phyloP scores from a whole-genome alignment of 2,329 filamentous ascomycete genomes.

The Penicillium sp. region DNA sequence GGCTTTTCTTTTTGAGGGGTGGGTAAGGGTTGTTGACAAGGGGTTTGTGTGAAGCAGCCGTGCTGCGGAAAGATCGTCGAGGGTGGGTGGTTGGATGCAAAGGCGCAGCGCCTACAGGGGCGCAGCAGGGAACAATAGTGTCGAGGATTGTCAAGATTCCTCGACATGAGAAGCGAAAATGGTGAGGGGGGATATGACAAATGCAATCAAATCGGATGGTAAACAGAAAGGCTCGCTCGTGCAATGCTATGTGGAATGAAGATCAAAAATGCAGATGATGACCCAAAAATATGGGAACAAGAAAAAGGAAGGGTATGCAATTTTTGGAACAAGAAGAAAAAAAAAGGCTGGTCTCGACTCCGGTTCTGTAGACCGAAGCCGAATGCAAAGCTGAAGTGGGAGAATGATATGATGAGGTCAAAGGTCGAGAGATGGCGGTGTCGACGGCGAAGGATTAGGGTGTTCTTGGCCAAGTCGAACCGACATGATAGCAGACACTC shows the following conservation, averaged over 20 bases:
- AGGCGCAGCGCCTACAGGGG: constrained; percentile 24
- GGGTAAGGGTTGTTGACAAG: not conserved
- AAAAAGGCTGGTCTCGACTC: constrained; percentile 26
- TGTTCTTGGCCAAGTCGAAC: constrained; percentile 11
- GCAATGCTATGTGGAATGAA: constrained; percentile 47
- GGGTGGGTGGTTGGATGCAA: constrained; percentile 19
- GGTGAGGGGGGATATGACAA: constrained; percentile 7
- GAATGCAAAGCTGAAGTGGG: constrained; percentile 23
- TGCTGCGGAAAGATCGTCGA: constrained; percentile 24
- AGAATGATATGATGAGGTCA: constrained; percentile 7
- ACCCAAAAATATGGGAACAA: constrained; percentile 30
- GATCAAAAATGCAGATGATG: constrained; percentile 36
- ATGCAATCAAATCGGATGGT: constrained; percentile 20
- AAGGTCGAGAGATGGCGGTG: constrained; percentile 8
- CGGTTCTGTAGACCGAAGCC: constrained; percentile 17
- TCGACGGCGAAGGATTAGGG: constrained; percentile 22
- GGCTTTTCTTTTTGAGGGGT: constrained; percentile 16
- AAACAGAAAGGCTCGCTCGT: constrained; percentile 44
- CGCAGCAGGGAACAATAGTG: constrained; percentile 18
- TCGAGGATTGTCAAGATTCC: constrained; percentile 6
- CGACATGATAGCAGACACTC: constrained; percentile 17
- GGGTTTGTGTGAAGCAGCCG: constrained; percentile 11
- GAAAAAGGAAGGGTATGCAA: constrained; percentile 39
- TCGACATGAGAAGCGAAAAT: constrained; percentile 15
- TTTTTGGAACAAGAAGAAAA: constrained; percentile 30